phyloP scores from a whole-genome alignment of 2,329 filamentous ascomycete genomes.

The Exophiala dermatitidis region DNA sequence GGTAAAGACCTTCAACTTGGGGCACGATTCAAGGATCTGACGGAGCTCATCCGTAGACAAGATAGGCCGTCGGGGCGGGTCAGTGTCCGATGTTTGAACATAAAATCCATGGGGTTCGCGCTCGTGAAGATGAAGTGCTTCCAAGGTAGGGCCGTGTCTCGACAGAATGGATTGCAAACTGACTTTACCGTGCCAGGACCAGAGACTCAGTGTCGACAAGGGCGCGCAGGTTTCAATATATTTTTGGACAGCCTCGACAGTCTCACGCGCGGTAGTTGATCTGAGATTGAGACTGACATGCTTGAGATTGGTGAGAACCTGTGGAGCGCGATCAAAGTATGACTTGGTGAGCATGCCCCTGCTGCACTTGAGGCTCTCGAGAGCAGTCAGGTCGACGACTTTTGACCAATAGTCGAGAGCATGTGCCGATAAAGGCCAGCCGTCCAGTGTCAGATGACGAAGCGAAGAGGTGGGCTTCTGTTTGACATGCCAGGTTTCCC shows the following conservation, averaged over 20 bases:
- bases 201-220: constrained; percentile 19
- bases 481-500: neutral
- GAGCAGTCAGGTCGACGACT: constrained; percentile 9
- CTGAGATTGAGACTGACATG: constrained; percentile 19
- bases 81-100: no score
- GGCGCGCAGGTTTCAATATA: constrained; percentile 17
- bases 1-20: constrained; percentile 13
- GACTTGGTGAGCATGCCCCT: constrained; percentile 9
- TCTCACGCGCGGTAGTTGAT: neutral
- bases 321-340: constrained; percentile 14
- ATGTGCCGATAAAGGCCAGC: constrained; percentile 11
- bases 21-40: constrained; percentile 13
- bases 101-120: no score
- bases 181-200: constrained; percentile 20
- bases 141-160: constrained; percentile 17
- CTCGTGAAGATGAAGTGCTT: constrained; percentile 20
- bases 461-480: constrained; percentile 8
- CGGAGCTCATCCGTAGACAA: constrained; percentile 13
- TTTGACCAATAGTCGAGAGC: constrained; percentile 14
- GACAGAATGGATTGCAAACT: constrained; percentile 12
- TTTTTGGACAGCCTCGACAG: constrained; percentile 4
- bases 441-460: constrained; percentile 18
- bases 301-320: constrained; percentile 13
- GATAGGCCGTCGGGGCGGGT: neutral
- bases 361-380: constrained; percentile 18